Evolutionary conservation across 2,329 filamentous ascomycete species (phyloP).

Genomic region (Microascus cirrosus): DNA sequence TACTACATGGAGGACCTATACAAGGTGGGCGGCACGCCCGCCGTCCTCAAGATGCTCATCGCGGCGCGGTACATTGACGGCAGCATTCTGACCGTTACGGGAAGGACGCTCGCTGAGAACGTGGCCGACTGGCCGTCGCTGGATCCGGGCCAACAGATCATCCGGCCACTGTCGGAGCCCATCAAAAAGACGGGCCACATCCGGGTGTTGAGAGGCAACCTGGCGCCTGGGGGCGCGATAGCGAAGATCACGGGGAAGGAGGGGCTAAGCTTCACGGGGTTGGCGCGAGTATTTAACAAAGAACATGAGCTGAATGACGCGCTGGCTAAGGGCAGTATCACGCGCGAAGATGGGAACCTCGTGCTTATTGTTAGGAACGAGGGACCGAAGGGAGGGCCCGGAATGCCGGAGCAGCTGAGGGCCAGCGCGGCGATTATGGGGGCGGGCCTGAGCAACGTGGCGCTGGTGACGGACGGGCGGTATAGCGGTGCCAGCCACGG

Average conservation of each 20-base stretch:
- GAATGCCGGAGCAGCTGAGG: conserved; percentile 93
- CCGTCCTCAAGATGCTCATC: conserved; percentile 76
- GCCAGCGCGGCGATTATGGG: conserved; percentile 87
- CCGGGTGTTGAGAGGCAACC: conserved; percentile 76
- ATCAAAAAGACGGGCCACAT: conserved; percentile 83
- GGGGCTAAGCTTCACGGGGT: conserved; percentile 69
- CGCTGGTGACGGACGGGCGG: conserved; percentile 82
- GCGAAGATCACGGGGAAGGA: conserved; percentile 97
- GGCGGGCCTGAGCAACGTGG: conserved; percentile 75
- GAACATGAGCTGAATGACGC: conserved; percentile 70
- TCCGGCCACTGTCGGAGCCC: conserved; percentile 57
- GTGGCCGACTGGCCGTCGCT: conserved; percentile 66
- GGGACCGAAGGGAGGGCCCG: conserved; percentile 84
- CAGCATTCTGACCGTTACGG: conserved; percentile 69
- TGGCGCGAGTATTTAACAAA: conserved; percentile 76
- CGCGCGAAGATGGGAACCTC: conserved; percentile 54
- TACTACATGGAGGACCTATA: conserved; percentile 86
- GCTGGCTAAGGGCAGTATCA: conserved; percentile 55
- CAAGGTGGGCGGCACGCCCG: conserved; percentile 73
- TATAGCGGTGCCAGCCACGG: conserved; percentile 85
- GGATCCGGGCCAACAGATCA: conserved; percentile 70
- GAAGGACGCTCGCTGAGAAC: conserved; percentile 74
- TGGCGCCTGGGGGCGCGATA: conserved; percentile 80
- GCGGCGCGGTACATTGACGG: conserved; percentile 68
- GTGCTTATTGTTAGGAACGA: conserved; percentile 89